Percentiles rank a stretch among this genome's conserved stretches.
Evolutionary conservation across 1,284 basidiomycete genomes (phyloP).

Genomic region (Malassezia dermatis): DNA sequence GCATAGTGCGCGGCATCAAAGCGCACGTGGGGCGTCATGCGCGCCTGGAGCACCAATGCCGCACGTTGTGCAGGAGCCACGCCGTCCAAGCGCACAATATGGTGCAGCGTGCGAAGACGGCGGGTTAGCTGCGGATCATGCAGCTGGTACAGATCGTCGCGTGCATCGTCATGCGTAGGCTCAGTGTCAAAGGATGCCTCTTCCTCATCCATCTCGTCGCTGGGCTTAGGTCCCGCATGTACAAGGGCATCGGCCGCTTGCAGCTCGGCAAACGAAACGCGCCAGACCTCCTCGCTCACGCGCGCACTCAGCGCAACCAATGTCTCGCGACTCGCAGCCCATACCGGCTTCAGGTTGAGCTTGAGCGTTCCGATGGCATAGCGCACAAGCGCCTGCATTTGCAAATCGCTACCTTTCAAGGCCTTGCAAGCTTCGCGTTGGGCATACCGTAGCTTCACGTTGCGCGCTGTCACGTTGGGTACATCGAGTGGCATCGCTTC

Average conservation of each 20-base stretch:
- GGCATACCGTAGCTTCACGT: constrained; percentile 35
- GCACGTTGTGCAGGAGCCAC: neutral
- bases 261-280: constrained; percentile 21
- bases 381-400: constrained; percentile 16
- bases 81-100: neutral
- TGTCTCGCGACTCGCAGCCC: constrained; percentile 34
- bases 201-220: constrained; percentile 21
- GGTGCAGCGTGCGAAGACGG: neutral
- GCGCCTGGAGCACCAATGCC: neutral
- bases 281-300: constrained; percentile 21
- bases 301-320: constrained; percentile 27
- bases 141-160: constrained; percentile 16
- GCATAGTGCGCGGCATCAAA: constrained; percentile 9
- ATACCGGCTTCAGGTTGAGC: constrained; percentile 43
- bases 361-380: constrained; percentile 40
- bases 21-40: constrained; percentile 1
- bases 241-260: constrained; percentile 8
- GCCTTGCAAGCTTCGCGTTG: constrained; percentile 21
- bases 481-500: constrained; percentile 32
- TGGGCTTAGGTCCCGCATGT: constrained; percentile 13
- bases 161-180: constrained; percentile 9
- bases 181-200: constrained; percentile 19
- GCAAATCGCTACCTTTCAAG: neutral
- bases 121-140: constrained; percentile 25
- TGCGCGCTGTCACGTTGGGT: constrained; percentile 33